A percentile compares a stretch with the other conserved stretches of the same genome.
Conservation (phyloP, 805 yeast genomes). For the Starmerella vitae region DNA sequence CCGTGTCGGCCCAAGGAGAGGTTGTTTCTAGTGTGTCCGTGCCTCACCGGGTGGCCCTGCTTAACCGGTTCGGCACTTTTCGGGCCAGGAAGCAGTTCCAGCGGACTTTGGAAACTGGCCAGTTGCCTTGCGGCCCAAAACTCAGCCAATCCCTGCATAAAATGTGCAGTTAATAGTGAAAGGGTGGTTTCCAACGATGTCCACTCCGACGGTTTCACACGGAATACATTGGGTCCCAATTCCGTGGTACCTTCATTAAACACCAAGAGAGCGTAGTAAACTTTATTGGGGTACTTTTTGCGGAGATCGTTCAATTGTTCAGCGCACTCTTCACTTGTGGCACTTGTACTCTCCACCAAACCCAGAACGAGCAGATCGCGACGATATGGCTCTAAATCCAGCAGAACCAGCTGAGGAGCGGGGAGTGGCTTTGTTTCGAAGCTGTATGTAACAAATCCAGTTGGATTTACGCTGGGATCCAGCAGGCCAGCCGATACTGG, state of each 20-base stretch:
- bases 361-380: conserved; percentile 48
- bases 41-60: not conserved
- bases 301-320: conserved; percentile 26
- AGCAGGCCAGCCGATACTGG: conserved; percentile 29
- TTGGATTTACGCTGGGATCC: conserved; percentile 76
- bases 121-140: conserved; percentile 60
- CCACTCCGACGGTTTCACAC: conserved; percentile 23
- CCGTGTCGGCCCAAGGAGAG: conserved; percentile 22
- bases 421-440: conserved; percentile 37
- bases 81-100: conserved; percentile 22
- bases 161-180: conserved; percentile 57
- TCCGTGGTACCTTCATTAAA: conserved; percentile 29
- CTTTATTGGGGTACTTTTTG: conserved; percentile 37
- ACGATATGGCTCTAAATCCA: conserved; percentile 82
- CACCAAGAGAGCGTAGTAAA: conserved; percentile 41
- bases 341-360: conserved; percentile 20
- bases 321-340: not conserved
- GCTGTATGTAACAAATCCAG: conserved; percentile 56
- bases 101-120: conserved; percentile 74
- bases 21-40: not conserved
- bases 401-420: conserved; percentile 50
- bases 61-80: not conserved
- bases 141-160: conserved; percentile 48
- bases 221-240: conserved; percentile 18
- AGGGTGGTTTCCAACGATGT: conserved; percentile 45